A percentile compares a stretch with the other conserved stretches of the same genome.
Evolutionary conservation across 139 green algal genomes (phyloP).

Genomic region (Tetraselmis chui): DNA sequence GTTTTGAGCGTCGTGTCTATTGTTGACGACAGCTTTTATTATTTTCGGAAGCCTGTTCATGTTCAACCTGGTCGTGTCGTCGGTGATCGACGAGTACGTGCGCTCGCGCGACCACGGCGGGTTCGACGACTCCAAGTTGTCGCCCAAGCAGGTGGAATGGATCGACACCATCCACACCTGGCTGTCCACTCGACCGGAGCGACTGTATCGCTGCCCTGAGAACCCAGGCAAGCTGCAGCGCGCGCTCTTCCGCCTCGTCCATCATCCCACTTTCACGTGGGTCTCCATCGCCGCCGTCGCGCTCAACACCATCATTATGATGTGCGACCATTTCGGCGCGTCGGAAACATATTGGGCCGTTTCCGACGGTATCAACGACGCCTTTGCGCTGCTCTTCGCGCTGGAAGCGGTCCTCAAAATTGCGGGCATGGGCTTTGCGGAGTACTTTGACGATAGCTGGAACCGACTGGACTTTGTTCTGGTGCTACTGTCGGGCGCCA

Average conservation of each 20-base stretch:
- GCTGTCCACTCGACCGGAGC: not conserved
- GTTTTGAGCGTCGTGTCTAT: no score
- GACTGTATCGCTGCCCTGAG: not conserved
- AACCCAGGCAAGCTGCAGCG: not conserved
- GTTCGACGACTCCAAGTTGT: not conserved
- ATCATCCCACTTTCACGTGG: not conserved
- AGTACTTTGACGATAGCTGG: conserved; percentile 11
- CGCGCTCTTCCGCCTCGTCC: not conserved
- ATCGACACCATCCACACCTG: not conserved
- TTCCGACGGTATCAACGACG: not conserved
- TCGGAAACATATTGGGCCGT: not conserved
- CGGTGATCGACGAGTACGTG: conserved; percentile 1
- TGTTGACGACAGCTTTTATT: no score
- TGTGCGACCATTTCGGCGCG: not conserved
- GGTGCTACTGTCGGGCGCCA: not conserved
- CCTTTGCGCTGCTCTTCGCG: conserved; percentile 6
- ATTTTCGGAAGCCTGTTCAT: conserved; percentile 6
- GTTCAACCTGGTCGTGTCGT: conserved; percentile 8
- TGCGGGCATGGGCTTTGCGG: not conserved
- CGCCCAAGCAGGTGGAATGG: not conserved
- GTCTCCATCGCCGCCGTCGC: not conserved
- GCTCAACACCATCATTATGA: not conserved
- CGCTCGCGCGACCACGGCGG: not conserved
- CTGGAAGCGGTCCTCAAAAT: conserved; percentile 9
- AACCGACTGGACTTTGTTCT: conserved; percentile 11